Conservation (phyloP, 2,329 filamentous ascomycete species). For the Monosporascus ibericus region DNA sequence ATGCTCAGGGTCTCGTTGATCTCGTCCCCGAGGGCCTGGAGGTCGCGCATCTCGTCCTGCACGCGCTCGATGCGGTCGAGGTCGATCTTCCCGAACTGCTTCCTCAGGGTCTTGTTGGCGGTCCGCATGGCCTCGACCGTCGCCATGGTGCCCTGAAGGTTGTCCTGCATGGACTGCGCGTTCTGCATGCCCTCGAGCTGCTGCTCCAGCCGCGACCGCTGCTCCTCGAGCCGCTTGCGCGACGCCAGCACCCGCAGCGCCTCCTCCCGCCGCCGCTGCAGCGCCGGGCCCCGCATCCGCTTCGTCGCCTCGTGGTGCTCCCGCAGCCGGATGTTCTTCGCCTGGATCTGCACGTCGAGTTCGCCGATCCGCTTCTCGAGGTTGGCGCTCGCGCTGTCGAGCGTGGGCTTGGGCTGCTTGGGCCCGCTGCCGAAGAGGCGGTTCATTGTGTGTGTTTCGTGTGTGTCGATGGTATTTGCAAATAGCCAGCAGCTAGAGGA, state of each 20-base stretch:
- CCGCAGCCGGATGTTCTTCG: constrained; percentile 82
- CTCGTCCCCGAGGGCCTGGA: constrained; percentile 96
- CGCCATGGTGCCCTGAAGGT: constrained; percentile 96
- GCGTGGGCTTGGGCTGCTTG: constrained; percentile 79
- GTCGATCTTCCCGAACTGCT: constrained; percentile 95
- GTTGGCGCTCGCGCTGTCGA: constrained; percentile 66
- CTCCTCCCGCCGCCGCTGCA: constrained; percentile 87
- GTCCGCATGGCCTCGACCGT: constrained; percentile 97
- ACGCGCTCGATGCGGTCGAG: constrained; percentile 95
- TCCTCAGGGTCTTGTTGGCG: constrained; percentile 84
- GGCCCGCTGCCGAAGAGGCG: constrained; percentile 88
- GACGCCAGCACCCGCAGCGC: constrained; percentile 90
- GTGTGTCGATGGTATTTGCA: not conserved
- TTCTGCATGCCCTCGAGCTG: constrained; percentile 99
- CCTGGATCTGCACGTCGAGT: constrained; percentile 92
- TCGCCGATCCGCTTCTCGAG: constrained; percentile 58
- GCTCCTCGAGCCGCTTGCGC: constrained; percentile 87
- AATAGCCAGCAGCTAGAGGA: too few species aligned
- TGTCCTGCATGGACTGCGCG: constrained; percentile 96
- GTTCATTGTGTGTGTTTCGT: constrained; percentile 63
- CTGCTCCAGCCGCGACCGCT: constrained; percentile 87
- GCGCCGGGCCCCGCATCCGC: constrained; percentile 93
- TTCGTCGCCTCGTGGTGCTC: constrained; percentile 81
- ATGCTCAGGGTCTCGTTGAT: constrained; percentile 91
- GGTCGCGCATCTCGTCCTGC: constrained; percentile 98